Percentiles rank a stretch among this genome's conserved stretches.
Conservation (phyloP, 352 stramenopile species). For the Peronospora tabacina region DNA sequence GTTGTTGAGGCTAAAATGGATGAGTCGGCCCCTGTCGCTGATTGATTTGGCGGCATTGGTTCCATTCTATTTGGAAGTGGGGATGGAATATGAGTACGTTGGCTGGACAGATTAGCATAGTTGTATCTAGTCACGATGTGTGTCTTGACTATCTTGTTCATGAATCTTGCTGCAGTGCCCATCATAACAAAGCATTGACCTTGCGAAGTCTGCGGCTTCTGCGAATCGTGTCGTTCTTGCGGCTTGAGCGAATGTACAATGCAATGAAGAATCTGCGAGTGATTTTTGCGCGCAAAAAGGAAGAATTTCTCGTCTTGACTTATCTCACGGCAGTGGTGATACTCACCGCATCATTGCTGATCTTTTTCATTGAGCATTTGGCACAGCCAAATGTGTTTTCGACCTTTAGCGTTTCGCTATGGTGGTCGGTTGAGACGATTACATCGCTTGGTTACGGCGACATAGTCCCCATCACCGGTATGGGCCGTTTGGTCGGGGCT, state of each 20-base stretch:
- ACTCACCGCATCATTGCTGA: conserved; percentile 49
- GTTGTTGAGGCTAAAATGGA: conserved; percentile 44
- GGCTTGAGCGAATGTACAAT: conserved; percentile 53
- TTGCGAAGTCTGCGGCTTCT: conserved; percentile 50
- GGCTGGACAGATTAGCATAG: neutral
- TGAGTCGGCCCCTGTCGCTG: conserved; percentile 43
- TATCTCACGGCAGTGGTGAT: conserved; percentile 50
- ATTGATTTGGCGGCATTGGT: conserved; percentile 49
- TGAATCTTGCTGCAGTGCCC: conserved; percentile 3
- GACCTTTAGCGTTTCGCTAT: conserved; percentile 40
- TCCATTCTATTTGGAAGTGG: conserved; percentile 57
- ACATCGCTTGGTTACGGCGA: conserved; percentile 64
- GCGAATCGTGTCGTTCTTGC: conserved; percentile 49
- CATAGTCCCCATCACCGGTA: conserved; percentile 39
- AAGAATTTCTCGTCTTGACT: conserved; percentile 52
- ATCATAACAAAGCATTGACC: conserved; percentile 35
- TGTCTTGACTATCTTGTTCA: neutral
- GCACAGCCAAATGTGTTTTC: conserved; percentile 44
- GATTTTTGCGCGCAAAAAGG: conserved; percentile 52
- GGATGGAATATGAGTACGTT: conserved; percentile 38
- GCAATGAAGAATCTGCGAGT: conserved; percentile 47
- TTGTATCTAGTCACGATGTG: neutral
- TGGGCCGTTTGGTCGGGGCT: conserved; percentile 35
- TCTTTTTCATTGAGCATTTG: conserved; percentile 55
- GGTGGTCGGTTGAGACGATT: conserved; percentile 61